Evolutionary conservation across 345 rosid genomes (phyloP).

Genomic region (Angophora floribunda): DNA sequence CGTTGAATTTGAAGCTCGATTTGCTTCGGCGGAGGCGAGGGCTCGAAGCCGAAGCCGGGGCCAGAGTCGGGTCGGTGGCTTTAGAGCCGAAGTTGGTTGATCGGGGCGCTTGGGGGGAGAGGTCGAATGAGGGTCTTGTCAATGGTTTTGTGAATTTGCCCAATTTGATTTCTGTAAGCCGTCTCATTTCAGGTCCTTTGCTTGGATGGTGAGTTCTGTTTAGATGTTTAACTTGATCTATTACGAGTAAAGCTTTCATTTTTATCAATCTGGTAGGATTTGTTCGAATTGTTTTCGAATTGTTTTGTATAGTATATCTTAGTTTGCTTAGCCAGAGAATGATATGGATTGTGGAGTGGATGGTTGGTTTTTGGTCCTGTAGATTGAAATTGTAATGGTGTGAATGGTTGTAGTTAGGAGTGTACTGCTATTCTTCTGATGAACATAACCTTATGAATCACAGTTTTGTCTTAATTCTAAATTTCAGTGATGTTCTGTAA

Average conservation of each 20-base stretch:
- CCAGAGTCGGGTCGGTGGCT: slow-evolving; percentile 6
- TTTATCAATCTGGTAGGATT: background rate
- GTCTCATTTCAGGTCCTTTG: slow-evolving; percentile 81
- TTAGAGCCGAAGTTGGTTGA: slow-evolving; percentile 1
- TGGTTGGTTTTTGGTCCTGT: background rate
- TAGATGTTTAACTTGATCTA: background rate
- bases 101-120: slow-evolving; percentile 5
- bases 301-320: background rate
- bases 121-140: slow-evolving; percentile 10
- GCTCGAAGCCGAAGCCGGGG: slow-evolving; percentile 5
- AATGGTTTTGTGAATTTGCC: slow-evolving; percentile 71
- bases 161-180: slow-evolving; percentile 61
- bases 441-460: background rate
- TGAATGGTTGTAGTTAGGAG: too few species aligned
- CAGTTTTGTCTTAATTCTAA: background rate
- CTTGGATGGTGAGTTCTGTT: slow-evolving; percentile 56
- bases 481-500: background rate
- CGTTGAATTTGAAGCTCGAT: slow-evolving; percentile 29
- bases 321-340: background rate
- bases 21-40: slow-evolving; percentile 23
- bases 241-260: background rate
- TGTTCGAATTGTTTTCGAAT: background rate
- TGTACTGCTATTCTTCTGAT: background rate
- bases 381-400: background rate
- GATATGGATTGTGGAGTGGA: background rate